Evolutionary conservation across 371 early-diverging fungal species (phyloP).

Genomic region (Mucor irregularis): DNA sequence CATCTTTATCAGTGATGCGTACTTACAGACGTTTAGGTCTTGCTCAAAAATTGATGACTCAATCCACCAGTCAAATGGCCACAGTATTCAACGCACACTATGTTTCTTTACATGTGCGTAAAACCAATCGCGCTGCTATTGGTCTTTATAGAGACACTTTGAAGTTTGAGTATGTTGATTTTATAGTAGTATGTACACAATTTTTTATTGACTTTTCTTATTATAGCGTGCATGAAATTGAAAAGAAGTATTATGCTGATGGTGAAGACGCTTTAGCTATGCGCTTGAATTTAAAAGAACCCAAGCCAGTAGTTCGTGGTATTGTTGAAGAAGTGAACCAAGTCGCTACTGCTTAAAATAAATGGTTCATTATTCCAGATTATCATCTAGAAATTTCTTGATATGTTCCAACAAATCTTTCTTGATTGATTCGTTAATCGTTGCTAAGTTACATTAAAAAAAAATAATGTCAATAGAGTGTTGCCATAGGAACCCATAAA

Average conservation of each 20-base stretch:
- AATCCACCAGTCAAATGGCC: constrained; percentile 89
- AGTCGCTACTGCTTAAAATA: constrained; percentile 24
- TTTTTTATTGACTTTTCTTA: background rate
- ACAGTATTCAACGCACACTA: constrained; percentile 85
- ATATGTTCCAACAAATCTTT: constrained; percentile 29
- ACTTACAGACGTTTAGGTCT: constrained; percentile 93
- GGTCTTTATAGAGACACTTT: constrained; percentile 90
- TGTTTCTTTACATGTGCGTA: constrained; percentile 93
- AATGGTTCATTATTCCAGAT: constrained; percentile 14
- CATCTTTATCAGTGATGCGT: constrained; percentile 94
- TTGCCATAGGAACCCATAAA: too few species aligned
- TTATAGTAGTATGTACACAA: background rate
- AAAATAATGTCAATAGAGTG: background rate
- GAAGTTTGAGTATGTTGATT: constrained; percentile 73
- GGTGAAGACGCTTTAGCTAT: constrained; percentile 93
- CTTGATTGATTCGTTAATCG: constrained; percentile 28
- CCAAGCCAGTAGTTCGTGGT: constrained; percentile 34
- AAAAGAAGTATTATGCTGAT: constrained; percentile 97
- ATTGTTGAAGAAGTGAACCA: constrained; percentile 43
- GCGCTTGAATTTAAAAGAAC: constrained; percentile 57
- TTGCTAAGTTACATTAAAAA: constrained; percentile 15
- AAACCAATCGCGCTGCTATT: constrained; percentile 92
- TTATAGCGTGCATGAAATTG: constrained; percentile 81
- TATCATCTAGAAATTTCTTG: constrained; percentile 26
- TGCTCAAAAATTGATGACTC: constrained; percentile 94